Evolutionary conservation across 1,284 basidiomycete species (phyloP).

Genomic region (Amylostereum areolatum): DNA sequence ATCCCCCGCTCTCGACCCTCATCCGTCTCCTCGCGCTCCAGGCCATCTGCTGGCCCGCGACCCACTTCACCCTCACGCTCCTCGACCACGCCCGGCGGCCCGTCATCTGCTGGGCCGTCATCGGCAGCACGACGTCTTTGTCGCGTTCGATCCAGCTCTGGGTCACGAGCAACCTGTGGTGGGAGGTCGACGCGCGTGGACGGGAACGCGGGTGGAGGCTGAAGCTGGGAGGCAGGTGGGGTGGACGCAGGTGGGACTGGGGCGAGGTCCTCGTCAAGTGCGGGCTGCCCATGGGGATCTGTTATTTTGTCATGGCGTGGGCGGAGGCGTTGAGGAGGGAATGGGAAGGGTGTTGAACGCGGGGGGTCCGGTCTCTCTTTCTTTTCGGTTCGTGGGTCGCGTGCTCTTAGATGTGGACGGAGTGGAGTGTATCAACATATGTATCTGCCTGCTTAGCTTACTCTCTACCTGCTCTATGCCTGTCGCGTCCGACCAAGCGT

Average conservation of each 20-base stretch:
- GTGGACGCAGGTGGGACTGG: slow-evolving; percentile 65
- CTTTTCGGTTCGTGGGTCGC: too few species aligned
- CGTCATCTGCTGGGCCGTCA: slow-evolving; percentile 71
- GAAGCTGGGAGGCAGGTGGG: slow-evolving; percentile 44
- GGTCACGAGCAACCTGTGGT: slow-evolving; percentile 73
- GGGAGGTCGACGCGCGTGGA: slow-evolving; percentile 30
- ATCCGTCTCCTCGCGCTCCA: slow-evolving; percentile 80
- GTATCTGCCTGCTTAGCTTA: too few species aligned
- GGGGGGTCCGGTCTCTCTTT: not conserved
- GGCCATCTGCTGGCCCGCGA: slow-evolving; percentile 86
- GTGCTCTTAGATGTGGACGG: too few species aligned
- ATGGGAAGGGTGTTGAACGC: slow-evolving; percentile 28
- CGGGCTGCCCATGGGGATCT: slow-evolving; percentile 58
- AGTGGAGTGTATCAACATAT: too few species aligned
- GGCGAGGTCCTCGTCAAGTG: slow-evolving; percentile 58
- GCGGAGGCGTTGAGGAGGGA: slow-evolving; percentile 42
- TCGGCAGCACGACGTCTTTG: slow-evolving; percentile 75
- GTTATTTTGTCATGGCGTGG: slow-evolving; percentile 81
- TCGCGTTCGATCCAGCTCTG: slow-evolving; percentile 74
- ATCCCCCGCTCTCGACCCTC: slow-evolving; percentile 72
- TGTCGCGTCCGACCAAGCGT: too few species aligned
- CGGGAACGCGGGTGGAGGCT: slow-evolving; percentile 31
- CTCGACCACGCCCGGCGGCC: slow-evolving; percentile 61
- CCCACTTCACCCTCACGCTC: slow-evolving; percentile 67
- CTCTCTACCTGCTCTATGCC: too few species aligned